Base-by-base conservation (phyloP, 768 basidiomycete genomes). In the Suillus alpinus region DNA sequence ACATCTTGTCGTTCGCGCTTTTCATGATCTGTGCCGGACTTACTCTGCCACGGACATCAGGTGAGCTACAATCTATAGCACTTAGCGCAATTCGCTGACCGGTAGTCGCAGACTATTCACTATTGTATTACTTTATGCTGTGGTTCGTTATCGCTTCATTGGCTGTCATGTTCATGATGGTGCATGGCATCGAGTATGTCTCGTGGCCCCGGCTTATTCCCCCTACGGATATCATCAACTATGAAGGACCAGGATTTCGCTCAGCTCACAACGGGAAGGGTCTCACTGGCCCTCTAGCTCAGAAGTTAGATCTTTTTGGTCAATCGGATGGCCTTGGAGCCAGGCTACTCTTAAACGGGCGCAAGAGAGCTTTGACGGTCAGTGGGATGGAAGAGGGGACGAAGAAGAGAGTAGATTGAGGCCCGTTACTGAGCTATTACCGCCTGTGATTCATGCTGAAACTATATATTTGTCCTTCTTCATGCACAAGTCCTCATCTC, bases 111-210 rank as follows among this genome's bases (percentile, higher is more conserved):
- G 94, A 92, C 65, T 91, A 92, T 64, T 93, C 94, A 13, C 82
- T 95, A 43, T 77, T 85, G 62, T 95, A 92, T 69, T 94, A 94
- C 74, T 88, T 92, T 74, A 68, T 89, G 67, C 78, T 97, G 44
- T 95, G 95, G 91, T 79, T 91, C 67, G 66, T 80, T 36, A 69
- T 95, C 47, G 76, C 92, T 49, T 70, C 81, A 37, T 65, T 85
- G 56, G 81, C 94, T 13, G 75, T 89, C 60, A 66, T 77, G 49
- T 95, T 91, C 76, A 94, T 98, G 65, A 65, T 88, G 67, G 73
- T 84, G n/a, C 83, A 96, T 73, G 96, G 95, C 40, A 87, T 95
- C 64, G 92, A 94, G 63, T 99, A 97, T 71, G 96, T 99, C 58
- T 84, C 91, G 16, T 98, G 95, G 92, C 97, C 97, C 13, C 84